Evolutionary conservation across 768 basidiomycete species (phyloP).

Genomic region (Lentinula lateritia): DNA sequence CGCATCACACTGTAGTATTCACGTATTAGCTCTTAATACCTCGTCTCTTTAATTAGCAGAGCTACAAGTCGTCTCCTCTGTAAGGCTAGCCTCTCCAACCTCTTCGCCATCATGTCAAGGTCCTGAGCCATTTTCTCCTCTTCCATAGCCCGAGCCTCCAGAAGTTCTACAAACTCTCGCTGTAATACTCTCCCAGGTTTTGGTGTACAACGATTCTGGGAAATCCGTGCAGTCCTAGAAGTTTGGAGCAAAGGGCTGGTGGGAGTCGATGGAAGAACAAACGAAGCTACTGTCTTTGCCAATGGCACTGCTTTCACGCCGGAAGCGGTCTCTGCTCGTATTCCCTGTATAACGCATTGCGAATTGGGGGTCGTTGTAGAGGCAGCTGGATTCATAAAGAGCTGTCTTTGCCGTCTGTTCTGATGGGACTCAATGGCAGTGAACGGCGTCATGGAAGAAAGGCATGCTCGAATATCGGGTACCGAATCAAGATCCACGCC

Average conservation of each 20-base stretch:
- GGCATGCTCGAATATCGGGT: background rate
- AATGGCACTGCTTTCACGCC: background rate
- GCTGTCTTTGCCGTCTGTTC: background rate
- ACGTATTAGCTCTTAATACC: background rate
- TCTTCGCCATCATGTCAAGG: conserved; percentile 5
- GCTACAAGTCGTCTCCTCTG: conserved; percentile 7
- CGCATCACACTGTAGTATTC: background rate
- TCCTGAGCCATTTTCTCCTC: conserved; percentile 10
- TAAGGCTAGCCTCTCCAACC: conserved; percentile 6
- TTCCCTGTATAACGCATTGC: background rate
- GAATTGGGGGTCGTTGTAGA: background rate
- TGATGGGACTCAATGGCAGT: background rate
- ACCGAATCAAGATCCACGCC: background rate
- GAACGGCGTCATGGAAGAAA: background rate
- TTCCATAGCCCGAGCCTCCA: conserved; percentile 3
- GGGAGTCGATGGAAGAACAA: background rate
- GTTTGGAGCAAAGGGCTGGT: background rate
- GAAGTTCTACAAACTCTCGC: background rate
- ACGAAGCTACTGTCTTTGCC: too few species aligned
- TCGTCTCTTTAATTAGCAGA: background rate
- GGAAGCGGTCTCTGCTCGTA: background rate
- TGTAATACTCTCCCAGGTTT: conserved; percentile 5
- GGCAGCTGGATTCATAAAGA: background rate
- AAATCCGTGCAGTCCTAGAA: background rate
- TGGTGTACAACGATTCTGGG: background rate